phyloP scores from a whole-genome alignment of 495 filamentous ascomycete species.

The Emericellopsis terricola region DNA sequence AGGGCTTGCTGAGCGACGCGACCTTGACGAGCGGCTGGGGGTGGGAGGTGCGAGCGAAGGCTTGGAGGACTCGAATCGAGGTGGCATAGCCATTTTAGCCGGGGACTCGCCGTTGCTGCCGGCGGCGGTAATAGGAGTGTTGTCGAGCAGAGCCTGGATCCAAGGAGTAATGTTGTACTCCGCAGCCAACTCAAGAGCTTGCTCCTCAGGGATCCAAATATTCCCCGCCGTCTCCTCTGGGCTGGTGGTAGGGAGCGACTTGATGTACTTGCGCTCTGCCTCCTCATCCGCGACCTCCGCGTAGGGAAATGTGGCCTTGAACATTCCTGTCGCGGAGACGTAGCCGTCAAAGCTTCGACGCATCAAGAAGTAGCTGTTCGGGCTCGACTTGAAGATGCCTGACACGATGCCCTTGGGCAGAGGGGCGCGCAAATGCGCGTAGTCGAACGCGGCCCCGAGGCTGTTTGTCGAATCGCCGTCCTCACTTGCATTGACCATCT shows the following conservation, averaged over 20 bases:
- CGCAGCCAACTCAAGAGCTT: conserved; percentile 67
- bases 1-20: conserved; percentile 34
- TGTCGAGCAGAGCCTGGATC: conserved; percentile 79
- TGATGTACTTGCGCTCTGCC: conserved; percentile 72
- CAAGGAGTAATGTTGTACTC: conserved; percentile 67
- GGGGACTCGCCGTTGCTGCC: conserved; percentile 23
- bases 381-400: conserved; percentile 74
- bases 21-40: conserved; percentile 23
- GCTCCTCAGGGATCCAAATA: conserved; percentile 77
- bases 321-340: conserved; percentile 96
- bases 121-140: conserved; percentile 39
- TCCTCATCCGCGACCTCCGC: conserved; percentile 72
- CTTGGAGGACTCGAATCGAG: conserved; percentile 34
- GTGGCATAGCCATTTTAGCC: conserved; percentile 55
- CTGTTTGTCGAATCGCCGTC: conserved; percentile 50
- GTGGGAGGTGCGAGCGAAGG: conserved; percentile 22
- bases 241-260: conserved; percentile 57
- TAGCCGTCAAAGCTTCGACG: conserved; percentile 87
- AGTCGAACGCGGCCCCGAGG: conserved; percentile 68
- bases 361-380: conserved; percentile 94
- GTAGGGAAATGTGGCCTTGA: conserved; percentile 96
- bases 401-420: conserved; percentile 76
- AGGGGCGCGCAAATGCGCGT: conserved; percentile 84
- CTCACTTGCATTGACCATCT: conserved; percentile 43
- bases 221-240: conserved; percentile 90